phyloP scores from a whole-genome alignment of 2,329 filamentous ascomycete species.

The Paramyrothecium sp. region DNA sequence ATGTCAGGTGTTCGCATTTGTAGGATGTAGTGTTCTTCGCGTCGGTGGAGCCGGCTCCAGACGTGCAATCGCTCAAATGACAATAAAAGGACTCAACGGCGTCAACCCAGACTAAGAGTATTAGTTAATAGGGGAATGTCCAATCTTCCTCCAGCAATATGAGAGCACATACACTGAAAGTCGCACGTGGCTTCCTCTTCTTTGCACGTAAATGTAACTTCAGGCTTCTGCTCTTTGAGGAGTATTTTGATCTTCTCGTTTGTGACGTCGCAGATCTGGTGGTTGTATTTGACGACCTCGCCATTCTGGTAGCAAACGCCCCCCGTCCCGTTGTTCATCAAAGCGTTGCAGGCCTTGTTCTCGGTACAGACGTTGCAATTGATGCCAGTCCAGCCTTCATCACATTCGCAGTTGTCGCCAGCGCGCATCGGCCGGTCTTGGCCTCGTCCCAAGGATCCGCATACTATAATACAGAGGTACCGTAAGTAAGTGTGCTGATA shows the following conservation, averaged over 20 bases:
- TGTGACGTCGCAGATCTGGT: constrained; percentile 96
- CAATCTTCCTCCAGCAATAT: not conserved
- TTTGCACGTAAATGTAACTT: constrained; percentile 93
- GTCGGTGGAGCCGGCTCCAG: constrained; percentile 65
- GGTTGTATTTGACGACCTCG: constrained; percentile 88
- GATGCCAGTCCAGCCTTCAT: constrained; percentile 92
- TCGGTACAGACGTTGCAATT: constrained; percentile 96
- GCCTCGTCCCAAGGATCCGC: constrained; percentile 82
- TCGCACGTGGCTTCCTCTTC: constrained; percentile 75
- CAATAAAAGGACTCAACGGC: constrained; percentile 96
- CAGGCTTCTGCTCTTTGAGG: constrained; percentile 79
- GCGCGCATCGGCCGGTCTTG: constrained; percentile 73
- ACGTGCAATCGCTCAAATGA: constrained; percentile 77
- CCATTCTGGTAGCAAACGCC: constrained; percentile 92
- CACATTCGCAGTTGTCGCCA: constrained; percentile 74
- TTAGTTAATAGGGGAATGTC: constrained; percentile 11
- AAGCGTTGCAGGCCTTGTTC: constrained; percentile 77
- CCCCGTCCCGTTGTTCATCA: constrained; percentile 80
- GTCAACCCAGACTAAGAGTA: constrained; percentile 80
- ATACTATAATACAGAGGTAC: constrained; percentile 50
- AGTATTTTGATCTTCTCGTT: constrained; percentile 91
- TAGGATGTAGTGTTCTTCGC: constrained; percentile 80
- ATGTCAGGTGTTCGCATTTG: constrained; percentile 79
- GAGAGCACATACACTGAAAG: constrained; percentile 74
- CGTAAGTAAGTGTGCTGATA: not conserved